phyloP scores from a whole-genome alignment of 768 basidiomycete species.

The Antrodiella citrinella region DNA sequence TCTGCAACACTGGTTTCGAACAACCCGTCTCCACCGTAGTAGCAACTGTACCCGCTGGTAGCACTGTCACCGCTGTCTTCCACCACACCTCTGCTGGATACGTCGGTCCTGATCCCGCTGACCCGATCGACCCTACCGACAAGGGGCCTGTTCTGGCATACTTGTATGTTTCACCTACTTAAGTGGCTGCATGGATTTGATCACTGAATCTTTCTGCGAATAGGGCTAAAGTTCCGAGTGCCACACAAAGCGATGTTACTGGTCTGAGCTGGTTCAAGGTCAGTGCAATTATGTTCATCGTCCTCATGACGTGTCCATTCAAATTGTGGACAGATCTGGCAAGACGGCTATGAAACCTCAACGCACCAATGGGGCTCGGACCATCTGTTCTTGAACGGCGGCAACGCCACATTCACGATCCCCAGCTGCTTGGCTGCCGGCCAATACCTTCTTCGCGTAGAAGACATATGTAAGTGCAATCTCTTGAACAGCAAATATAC shows the following conservation, averaged over 20 bases:
- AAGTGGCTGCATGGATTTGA: too few relatives aligned
- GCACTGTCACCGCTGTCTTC: slow-evolving; percentile 16
- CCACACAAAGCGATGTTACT: slow-evolving; percentile 16
- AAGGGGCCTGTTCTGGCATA: slow-evolving; percentile 10
- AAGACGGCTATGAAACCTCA: slow-evolving; percentile 12
- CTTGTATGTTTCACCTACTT: neutral
- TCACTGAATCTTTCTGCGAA: neutral
- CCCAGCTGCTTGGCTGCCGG: slow-evolving; percentile 20
- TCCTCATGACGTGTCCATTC: neutral
- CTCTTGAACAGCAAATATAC: slow-evolving; percentile 29
- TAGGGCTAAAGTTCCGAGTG: slow-evolving; percentile 15
- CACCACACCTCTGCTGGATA: slow-evolving; percentile 15
- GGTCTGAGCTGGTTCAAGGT: slow-evolving; percentile 23
- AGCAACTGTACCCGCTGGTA: slow-evolving; percentile 20
- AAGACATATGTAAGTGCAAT: neutral
- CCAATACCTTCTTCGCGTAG: slow-evolving; percentile 2
- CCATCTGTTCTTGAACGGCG: slow-evolving; percentile 15
- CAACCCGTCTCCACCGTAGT: slow-evolving; percentile 14
- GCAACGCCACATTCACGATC: slow-evolving; percentile 19
- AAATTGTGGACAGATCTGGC: slow-evolving; percentile 13
- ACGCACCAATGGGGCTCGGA: slow-evolving; percentile 17
- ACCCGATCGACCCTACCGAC: slow-evolving; percentile 20
- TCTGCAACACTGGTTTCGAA: slow-evolving; percentile 9
- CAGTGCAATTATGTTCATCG: neutral
- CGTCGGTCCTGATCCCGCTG: slow-evolving; percentile 12